Conservation (phyloP, 306 rosid species). For the Cyclanthera cordifolia region DNA sequence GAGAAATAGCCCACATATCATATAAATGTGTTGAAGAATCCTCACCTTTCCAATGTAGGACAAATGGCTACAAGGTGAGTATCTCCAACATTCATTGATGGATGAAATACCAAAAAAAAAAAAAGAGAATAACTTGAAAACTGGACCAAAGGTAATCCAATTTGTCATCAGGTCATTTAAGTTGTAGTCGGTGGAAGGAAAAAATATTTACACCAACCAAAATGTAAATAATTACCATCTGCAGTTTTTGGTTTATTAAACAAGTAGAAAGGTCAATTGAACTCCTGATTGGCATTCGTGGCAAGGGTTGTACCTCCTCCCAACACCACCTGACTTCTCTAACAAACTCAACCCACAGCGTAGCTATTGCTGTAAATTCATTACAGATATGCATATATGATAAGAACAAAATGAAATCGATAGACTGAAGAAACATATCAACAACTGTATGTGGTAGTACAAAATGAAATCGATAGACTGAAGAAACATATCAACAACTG, state of each 20-base stretch:
- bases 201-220: background rate
- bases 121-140: background rate
- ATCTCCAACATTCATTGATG: too few relatives aligned
- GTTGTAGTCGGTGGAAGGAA: background rate
- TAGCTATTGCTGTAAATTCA: slow-evolving; percentile 55
- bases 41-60: too few relatives aligned
- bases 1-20: too few relatives aligned
- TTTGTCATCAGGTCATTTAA: background rate
- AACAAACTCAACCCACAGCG: slow-evolving; percentile 89
- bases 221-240: slow-evolving; percentile 52
- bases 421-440: slow-evolving; percentile 14
- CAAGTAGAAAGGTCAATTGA: slow-evolving; percentile 76
- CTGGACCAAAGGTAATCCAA: background rate
- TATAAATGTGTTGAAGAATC: too few relatives aligned
- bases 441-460: slow-evolving; percentile 21
- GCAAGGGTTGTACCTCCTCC: slow-evolving; percentile 90
- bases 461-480: slow-evolving; percentile 16
- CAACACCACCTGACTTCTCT: slow-evolving; percentile 96
- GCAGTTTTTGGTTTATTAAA: slow-evolving; percentile 81
- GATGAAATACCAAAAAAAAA: too few relatives aligned
- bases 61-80: too few relatives aligned
- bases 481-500: slow-evolving; percentile 15
- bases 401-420: slow-evolving; percentile 13
- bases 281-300: slow-evolving; percentile 63
- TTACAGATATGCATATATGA: slow-evolving; percentile 11